Conservation (phyloP, 257 asterid species). For the Haberlea rhodopensis region DNA sequence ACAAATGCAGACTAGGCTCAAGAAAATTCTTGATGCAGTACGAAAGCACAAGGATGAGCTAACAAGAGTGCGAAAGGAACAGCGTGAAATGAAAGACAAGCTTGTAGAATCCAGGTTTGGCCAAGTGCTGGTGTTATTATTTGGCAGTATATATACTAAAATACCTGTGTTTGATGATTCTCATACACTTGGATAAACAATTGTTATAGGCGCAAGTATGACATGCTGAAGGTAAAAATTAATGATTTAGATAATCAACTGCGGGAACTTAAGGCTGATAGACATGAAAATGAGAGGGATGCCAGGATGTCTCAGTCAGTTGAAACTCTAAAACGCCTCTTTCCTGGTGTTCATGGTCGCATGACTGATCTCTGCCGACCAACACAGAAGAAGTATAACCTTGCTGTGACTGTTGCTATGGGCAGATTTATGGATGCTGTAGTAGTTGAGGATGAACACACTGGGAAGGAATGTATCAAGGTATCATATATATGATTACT, state of each 20-base stretch:
- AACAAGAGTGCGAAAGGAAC: constrained; percentile 63
- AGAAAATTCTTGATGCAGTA: constrained; percentile 72
- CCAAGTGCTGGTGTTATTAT: constrained; percentile 26
- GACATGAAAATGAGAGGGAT: constrained; percentile 95
- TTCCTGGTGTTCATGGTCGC: constrained; percentile 98
- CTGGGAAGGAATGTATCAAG: constrained; percentile 98
- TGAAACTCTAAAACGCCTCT: constrained; percentile 84
- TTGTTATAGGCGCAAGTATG: constrained; percentile 61
- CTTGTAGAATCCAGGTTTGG: constrained; percentile 72
- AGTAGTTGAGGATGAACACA: constrained; percentile 89
- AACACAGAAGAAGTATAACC: constrained; percentile 85
- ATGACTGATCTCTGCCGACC: constrained; percentile 99
- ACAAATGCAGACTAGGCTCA: constrained; percentile 73
- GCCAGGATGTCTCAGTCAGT: constrained; percentile 83
- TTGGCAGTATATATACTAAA: constrained; percentile 24
- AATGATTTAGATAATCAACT: constrained; percentile 75
- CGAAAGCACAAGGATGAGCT: constrained; percentile 76
- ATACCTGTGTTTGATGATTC: constrained; percentile 15
- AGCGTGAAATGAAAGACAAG: constrained; percentile 76
- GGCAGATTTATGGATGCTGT: constrained; percentile 99
- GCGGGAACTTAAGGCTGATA: constrained; percentile 92
- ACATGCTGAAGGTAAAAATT: constrained; percentile 67
- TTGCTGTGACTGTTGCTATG: constrained; percentile 99
- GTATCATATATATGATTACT: constrained; percentile 32
- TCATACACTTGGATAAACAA: constrained; percentile 14